Evolutionary conservation across 2,329 filamentous ascomycete genomes (phyloP), one percentile per base, ranked within the genome.

Genomic region (Akanthomyces dipterigenus): DNA sequence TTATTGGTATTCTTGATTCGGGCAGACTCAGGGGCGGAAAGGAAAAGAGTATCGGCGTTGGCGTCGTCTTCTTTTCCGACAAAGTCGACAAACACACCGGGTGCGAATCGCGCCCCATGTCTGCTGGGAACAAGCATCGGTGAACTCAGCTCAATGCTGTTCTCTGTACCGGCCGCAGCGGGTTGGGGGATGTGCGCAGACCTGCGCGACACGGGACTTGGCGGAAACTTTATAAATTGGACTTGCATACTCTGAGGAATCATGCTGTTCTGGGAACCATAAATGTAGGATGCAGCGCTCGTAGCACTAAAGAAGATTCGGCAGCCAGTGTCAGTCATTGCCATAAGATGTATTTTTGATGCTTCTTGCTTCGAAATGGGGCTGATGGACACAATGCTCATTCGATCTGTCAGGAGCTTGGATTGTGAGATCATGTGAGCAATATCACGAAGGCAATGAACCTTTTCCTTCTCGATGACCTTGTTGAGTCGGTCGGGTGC

Each of bases 211-310:
- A 56, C 65, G 22, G 69, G 64, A 64, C 70, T 73, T 60, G 95
- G 95, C 1, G 96, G 95, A 63, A 96, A 96, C 71, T 95, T 96
- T 74, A 99, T 91, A 70, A 96, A 95, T 67, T 96, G 89, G n/a
- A 97, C 87, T 73, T 97, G 93, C 91, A 99, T 97, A 75, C 91
- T 97, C 67, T 90, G 93, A 0, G 95, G 93, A 0, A 90, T 87
- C 62, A 80, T 73, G 62, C 81, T 87, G 8, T 84, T 81, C 22
- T 83, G 80, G 24, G 83, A 82, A 16, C 81, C 82, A 34, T 85
- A 80, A 72, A 81, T 83, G 76, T 88, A 87, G 0, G 81, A 89
- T 1, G 86, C 84, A 20, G 91, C 88, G 65, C 88, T 89, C 0
- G 92, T 96, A 5, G 93, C 91, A 70, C 92, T 98, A 59, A 99